Base-by-base conservation (phyloP, 2,329 filamentous ascomycete species). In the Raffaelea albimanens region DNA sequence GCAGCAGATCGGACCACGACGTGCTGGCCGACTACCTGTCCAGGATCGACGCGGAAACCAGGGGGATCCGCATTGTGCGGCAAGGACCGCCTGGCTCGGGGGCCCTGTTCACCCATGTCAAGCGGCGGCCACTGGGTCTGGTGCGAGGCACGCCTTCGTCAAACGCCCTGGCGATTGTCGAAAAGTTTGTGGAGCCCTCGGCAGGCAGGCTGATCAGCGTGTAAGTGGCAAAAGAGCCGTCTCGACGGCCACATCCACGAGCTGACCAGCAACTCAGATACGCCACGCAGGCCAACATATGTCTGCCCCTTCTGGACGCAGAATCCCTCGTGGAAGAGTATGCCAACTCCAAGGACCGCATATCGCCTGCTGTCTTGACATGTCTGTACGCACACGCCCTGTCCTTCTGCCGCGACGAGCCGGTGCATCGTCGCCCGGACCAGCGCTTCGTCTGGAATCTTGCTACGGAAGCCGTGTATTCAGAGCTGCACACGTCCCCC, bases 391-490 rank as follows among this genome's bases (percentile, higher is more conserved):
- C 77, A 0, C 73, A 78, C 55, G 71, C 73, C 0, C 58, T 80
- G 3, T 68, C 76, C 3, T 80, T 76, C 55, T 83, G 79, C 78
- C 68, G 71, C 16, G 72, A 71, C 43, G 67, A 68, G 22, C 68
- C 70, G 45, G 71, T 65, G 1, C 68, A 74, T 49, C 68, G 71
- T 4, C 67, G 72, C 43, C 78, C 78, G 0, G 78, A 83, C 55
- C 67, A 69, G 38, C 71, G 76, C 40, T 82, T 78, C 57, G 72
- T 78, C 9, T 80, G 80, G 69, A 82, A 82, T 49, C 68, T 80
- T 49, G 77, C 77, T 7, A 76, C 72, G 19, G 75, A 76, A 45
- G 76, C 78, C 1, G 64, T 80, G 3, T 77, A 80, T 52, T 78
- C 82, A 49, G 71, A 81, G 7, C 71, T 78, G 44, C 68, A 76